These are phyloP conservation scores for Calonectria hawksworthii DNA, from an alignment of 2,329 filamentous ascomycete genomes.

Conservation along the genomic window DNA sequence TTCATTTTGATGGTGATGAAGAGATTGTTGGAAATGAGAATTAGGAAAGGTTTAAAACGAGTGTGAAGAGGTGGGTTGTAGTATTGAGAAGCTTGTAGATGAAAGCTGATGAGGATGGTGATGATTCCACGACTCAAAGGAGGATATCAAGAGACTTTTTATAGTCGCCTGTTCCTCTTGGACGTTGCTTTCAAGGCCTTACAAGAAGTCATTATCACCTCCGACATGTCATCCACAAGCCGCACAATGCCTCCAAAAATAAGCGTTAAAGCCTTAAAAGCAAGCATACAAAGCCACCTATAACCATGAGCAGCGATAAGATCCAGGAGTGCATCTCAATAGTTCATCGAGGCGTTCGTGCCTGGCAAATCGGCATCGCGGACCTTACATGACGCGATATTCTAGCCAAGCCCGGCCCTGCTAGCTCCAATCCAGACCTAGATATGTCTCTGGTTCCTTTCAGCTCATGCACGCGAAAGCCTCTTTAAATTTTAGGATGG, in stretches of 20 bases:
- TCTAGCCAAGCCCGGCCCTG: not conserved
- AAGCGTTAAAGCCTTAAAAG: not conserved
- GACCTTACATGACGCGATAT: not conserved
- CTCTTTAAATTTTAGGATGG: not conserved
- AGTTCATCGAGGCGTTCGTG: not conserved
- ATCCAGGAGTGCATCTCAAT: not conserved
- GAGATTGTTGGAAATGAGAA: not conserved
- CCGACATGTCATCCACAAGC: not conserved
- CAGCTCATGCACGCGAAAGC: not conserved
- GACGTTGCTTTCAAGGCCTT: not conserved
- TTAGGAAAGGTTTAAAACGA: not conserved
- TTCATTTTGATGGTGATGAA: not conserved
- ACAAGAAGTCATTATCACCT: not conserved
- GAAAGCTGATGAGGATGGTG: not conserved
- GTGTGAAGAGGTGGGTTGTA: not conserved
- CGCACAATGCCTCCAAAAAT: not conserved
- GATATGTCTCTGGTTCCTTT: not conserved
- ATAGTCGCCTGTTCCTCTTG: not conserved
- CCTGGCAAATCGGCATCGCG: not conserved
- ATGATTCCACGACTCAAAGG: not conserved
- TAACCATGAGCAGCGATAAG: not conserved
- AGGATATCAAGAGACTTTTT: not conserved
- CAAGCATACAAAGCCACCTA: not conserved
- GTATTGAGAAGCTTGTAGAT: not conserved
- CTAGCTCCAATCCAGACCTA: not conserved